phyloP scores from a whole-genome alignment of 805 yeast species.

The Scheffersomyces lignosus region DNA sequence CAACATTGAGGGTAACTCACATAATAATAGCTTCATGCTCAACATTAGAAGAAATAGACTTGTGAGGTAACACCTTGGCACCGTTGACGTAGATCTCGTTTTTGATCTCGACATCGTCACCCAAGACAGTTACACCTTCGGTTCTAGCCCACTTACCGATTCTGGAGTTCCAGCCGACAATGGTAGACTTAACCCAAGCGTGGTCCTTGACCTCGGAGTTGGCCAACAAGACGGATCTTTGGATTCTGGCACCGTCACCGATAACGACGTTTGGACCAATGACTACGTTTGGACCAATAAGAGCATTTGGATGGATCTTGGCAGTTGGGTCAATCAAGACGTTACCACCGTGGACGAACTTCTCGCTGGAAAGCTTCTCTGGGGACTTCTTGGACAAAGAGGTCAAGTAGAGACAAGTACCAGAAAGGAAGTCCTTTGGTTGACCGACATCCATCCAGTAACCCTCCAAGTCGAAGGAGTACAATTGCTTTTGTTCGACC shows the following conservation, averaged over 20 bases:
- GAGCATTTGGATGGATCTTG: slow-evolving; percentile 85
- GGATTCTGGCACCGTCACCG: slow-evolving; percentile 98
- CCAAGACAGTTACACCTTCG: slow-evolving; percentile 95
- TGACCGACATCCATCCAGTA: slow-evolving; percentile 99
- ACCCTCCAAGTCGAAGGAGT: slow-evolving; percentile 97
- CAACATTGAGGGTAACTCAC: too few relatives aligned
- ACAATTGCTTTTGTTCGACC: slow-evolving; percentile 84
- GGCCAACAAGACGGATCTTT: slow-evolving; percentile 88
- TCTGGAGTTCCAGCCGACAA: slow-evolving; percentile 98
- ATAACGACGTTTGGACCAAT: slow-evolving; percentile 95
- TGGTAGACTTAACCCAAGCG: slow-evolving; percentile 96
- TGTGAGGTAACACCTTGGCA: slow-evolving; percentile 98
- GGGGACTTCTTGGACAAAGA: slow-evolving; percentile 82
- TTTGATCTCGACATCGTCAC: slow-evolving; percentile 98
- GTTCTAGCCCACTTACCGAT: slow-evolving; percentile 99
- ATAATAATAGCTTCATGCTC: slow-evolving; percentile 98
- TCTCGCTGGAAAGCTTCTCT: slow-evolving; percentile 63
- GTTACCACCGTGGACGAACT: slow-evolving; percentile 83
- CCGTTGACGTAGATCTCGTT: slow-evolving; percentile 99
- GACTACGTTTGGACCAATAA: slow-evolving; percentile 97
- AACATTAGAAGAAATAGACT: slow-evolving; percentile 92
- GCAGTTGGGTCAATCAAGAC: slow-evolving; percentile 95
- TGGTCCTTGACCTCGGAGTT: slow-evolving; percentile 94
- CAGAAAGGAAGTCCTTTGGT: slow-evolving; percentile 98
- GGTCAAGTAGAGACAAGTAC: slow-evolving; percentile 88